Percentiles rank a stretch among this genome's conserved stretches.
These are phyloP conservation scores for Globisporangium cystogenes DNA, from an alignment of 352 stramenopile species.

Conservation along the genomic window DNA sequence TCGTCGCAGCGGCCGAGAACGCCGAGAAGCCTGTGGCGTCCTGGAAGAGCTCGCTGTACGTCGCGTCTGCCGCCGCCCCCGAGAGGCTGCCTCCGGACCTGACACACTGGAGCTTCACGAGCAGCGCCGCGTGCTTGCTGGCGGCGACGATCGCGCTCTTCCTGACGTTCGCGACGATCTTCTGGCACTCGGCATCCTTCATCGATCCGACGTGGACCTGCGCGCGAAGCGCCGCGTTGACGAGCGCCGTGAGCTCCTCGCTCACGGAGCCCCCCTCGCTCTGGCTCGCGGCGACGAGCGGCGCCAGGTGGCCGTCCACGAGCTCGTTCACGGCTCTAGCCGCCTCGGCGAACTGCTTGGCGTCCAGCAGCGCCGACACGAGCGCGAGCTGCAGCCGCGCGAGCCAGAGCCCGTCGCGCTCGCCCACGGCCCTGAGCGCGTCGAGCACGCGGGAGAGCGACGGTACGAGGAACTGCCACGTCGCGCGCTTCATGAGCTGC, in stretches of 20 bases:
- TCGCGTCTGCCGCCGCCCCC: conserved; percentile 27
- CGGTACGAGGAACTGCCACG: conserved; percentile 63
- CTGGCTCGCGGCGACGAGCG: conserved; percentile 17
- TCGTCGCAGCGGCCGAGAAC: conserved; percentile 24
- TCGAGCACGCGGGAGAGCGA: conserved; percentile 66
- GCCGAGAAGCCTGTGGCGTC: conserved; percentile 35
- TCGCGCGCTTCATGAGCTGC: conserved; percentile 76
- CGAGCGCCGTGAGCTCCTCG: conserved; percentile 27
- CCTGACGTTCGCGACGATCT: conserved; percentile 57
- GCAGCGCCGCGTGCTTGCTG: conserved; percentile 34
- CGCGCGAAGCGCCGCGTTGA: conserved; percentile 60
- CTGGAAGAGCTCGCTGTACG: conserved; percentile 61
- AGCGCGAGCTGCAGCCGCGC: conserved; percentile 56
- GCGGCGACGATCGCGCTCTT: conserved; percentile 21
- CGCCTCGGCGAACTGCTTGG: conserved; percentile 40
- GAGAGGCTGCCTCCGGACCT: conserved; percentile 46
- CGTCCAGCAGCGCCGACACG: conserved; percentile 66
- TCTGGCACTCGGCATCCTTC: conserved; percentile 75
- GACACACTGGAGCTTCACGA: conserved; percentile 64
- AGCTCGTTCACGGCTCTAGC: conserved; percentile 67
- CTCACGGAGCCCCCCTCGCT: conserved; percentile 15
- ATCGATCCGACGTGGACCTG: conserved; percentile 70
- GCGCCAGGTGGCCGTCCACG: conserved; percentile 48
- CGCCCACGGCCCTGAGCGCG: conserved; percentile 55
- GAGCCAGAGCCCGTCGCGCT: conserved; percentile 72